Evolutionary conservation across 2,329 filamentous ascomycete species (phyloP).

Genomic region (Pseudogymnoascus sp.): DNA sequence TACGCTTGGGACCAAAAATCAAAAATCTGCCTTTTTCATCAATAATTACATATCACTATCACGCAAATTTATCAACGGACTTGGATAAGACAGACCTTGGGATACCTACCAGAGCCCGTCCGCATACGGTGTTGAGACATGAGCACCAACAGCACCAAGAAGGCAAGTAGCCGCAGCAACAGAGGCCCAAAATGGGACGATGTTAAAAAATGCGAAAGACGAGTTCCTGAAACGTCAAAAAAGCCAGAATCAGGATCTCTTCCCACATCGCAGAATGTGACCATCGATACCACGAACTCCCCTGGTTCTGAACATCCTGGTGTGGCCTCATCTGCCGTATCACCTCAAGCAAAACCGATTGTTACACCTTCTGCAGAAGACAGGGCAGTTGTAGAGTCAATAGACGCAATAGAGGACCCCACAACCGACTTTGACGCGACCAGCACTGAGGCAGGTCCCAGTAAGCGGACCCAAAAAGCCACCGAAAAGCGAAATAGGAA

Average conservation of each 20-base stretch:
- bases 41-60: not conserved
- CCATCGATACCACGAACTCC: not conserved
- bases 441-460: not conserved
- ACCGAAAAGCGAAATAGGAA: not conserved
- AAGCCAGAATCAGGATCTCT: not conserved
- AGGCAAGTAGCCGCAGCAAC: not conserved
- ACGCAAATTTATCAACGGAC: not conserved
- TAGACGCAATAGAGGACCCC: not conserved
- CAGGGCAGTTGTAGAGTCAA: not conserved
- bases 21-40: not conserved
- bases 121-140: not conserved
- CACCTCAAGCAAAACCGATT: not conserved
- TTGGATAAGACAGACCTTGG: not conserved
- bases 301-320: not conserved
- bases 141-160: not conserved
- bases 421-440: not conserved
- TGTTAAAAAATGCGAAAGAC: not conserved
- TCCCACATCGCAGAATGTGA: not conserved
- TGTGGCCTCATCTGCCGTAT: not conserved
- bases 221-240: not conserved
- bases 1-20: not conserved
- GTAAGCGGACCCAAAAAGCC: not conserved
- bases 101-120: too few relatives aligned
- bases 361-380: not conserved
- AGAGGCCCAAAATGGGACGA: not conserved